Evolutionary conservation across 2,329 filamentous ascomycete species (phyloP).

Genomic region (Exophiala viscosa): DNA sequence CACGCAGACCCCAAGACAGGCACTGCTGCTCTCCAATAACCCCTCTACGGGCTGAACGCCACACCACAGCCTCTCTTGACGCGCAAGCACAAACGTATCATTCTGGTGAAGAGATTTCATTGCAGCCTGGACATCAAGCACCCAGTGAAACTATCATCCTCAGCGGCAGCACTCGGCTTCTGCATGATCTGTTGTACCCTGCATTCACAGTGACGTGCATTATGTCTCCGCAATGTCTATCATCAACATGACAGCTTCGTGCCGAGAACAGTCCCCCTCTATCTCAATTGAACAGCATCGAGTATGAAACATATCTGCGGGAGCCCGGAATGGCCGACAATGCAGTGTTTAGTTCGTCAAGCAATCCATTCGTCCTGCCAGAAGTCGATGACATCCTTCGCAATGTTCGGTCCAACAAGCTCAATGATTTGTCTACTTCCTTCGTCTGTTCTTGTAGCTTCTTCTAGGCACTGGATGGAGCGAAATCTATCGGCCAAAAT

Average conservation of each 20-base stretch:
- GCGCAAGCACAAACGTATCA: constrained; percentile 2
- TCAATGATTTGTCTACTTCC: constrained; percentile 12
- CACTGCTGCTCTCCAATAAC: constrained; percentile 3
- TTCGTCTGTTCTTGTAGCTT: constrained; percentile 19
- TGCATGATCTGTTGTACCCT: too few species aligned
- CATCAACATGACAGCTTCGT: too few species aligned
- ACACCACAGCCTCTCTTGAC: not conserved
- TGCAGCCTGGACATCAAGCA: not conserved
- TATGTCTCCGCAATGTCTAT: too few species aligned
- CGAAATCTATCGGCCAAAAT: constrained; percentile 34
- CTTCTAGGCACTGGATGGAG: constrained; percentile 20
- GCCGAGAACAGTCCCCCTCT: too few species aligned
- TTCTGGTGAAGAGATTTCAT: not conserved
- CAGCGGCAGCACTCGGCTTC: too few species aligned
- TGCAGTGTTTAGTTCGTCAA: not conserved
- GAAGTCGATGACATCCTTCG: constrained; percentile 23
- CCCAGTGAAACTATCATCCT: too few species aligned
- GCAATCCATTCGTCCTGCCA: constrained; percentile 26
- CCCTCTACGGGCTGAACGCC: not conserved
- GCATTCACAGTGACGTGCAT: too few species aligned
- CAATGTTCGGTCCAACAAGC: constrained; percentile 8
- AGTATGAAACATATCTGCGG: too few species aligned
- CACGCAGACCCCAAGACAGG: not conserved
- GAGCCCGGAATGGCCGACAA: too few species aligned
- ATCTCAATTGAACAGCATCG: too few species aligned